These are phyloP conservation scores for Amniculicola lignicola DNA, from an alignment of 495 filamentous ascomycete genomes.

Conservation along the genomic window DNA sequence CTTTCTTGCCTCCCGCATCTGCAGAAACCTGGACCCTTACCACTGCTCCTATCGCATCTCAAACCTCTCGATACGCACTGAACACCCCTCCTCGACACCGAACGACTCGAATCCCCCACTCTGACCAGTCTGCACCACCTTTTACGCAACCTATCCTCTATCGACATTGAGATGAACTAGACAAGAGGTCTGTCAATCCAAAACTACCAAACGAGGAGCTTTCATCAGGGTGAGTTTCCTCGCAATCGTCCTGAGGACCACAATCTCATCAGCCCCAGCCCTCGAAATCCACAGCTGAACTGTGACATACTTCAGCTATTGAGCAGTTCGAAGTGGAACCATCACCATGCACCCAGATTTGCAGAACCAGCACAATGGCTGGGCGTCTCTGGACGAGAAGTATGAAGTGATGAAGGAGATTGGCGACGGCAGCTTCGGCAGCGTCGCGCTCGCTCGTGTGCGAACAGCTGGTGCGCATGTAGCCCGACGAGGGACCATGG, in stretches of 20 bases:
- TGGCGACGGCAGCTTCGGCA: conserved; percentile 97
- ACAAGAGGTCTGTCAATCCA: not conserved
- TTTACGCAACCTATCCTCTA: not conserved
- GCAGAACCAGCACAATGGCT: conserved; percentile 40
- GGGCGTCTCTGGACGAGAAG: conserved; percentile 58
- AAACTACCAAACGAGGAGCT: conserved; percentile 2
- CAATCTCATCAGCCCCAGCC: conserved; percentile 11
- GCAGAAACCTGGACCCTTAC: conserved; percentile 37
- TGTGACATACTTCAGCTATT: not conserved
- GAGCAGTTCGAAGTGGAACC: conserved; percentile 3
- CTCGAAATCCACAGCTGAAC: not conserved
- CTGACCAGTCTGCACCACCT: conserved; percentile 10
- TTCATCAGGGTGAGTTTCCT: not conserved
- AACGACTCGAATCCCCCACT: not conserved
- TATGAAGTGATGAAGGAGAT: conserved; percentile 98
- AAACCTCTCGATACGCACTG: conserved; percentile 30
- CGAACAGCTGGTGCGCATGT: conserved; percentile 84
- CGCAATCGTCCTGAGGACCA: not conserved
- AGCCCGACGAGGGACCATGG: conserved; percentile 87
- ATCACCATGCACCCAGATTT: conserved; percentile 32
- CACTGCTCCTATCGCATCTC: conserved; percentile 29
- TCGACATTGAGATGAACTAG: conserved; percentile 26
- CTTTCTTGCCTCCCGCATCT: conserved; percentile 26
- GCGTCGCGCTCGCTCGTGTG: conserved; percentile 86
- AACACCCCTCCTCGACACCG: conserved; percentile 5